Evolutionary conservation across 768 basidiomycete genomes (phyloP), one percentile per base, ranked within the genome.

Genomic region (Boletales sp.): DNA sequence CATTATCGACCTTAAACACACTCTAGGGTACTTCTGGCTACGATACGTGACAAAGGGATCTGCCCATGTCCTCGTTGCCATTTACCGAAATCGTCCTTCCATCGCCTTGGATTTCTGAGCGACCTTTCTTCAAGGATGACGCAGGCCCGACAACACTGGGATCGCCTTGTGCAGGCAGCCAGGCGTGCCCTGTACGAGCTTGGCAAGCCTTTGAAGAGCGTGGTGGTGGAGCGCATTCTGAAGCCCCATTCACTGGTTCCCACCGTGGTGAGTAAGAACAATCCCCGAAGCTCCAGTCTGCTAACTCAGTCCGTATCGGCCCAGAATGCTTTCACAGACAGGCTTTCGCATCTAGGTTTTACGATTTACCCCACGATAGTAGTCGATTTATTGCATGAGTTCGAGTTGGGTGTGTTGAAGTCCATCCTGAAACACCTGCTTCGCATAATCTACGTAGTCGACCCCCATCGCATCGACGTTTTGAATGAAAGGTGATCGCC

Each of bases 21-120:
- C 32, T 12, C 32, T 34, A 64, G 64, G 48, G 57, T 63, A 0
- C 48, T 69, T 12, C 36, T 69, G 3, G 67, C 62, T 3, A 53
- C 53, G 2, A 53, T 69, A 4, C 55, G 56, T 0, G 54, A 68
- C 40, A 50, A 62, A 12, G 68, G 64, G 0, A 13, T 31, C 8
- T 66, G 61, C 34, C 63, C 54, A 13, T 70, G 69, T 47, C 66
- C 66, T 2, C 19, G 6, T 4, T 44, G 32, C 11, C 14, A 15
- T 8, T 8, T 24, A 2, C 43, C 43, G 11, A 44, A 15, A 1
- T 35, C 43, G 8, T 8, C 1, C 7, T 40, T 27, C 11, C n/a
- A 44, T 21, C 19, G 8, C 18, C 4, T 24, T 15, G 43, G 43
- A 13, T 44, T 44, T n/a, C 12, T 44, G 9, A 21, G 32, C 8